Conservation (phyloP, 1,284 basidiomycete species). For the Pseudozyma tsukubaensis region DNA sequence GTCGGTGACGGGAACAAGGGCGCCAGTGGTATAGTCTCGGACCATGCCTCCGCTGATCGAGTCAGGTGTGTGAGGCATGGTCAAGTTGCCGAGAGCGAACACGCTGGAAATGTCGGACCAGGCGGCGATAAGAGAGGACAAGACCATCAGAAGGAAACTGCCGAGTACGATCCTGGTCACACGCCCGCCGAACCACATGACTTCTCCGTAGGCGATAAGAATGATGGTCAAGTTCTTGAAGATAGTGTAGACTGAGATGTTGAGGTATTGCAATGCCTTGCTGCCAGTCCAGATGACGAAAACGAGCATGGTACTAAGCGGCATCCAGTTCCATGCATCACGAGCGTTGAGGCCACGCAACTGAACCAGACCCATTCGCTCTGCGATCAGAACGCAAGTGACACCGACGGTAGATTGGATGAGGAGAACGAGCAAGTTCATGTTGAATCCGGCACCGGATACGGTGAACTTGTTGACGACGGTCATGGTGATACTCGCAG, state of each 20-base stretch:
- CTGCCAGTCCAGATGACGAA: slow-evolving; percentile 97
- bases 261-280: slow-evolving; percentile 78
- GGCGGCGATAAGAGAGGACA: slow-evolving; percentile 95
- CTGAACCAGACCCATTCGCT: slow-evolving; percentile 84
- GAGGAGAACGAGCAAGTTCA: slow-evolving; percentile 94
- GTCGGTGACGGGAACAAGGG: slow-evolving; percentile 35
- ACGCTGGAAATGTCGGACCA: slow-evolving; percentile 83
- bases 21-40: slow-evolving; percentile 39
- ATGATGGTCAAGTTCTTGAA: slow-evolving; percentile 99
- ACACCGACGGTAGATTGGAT: slow-evolving; percentile 86
- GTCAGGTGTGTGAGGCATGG: slow-evolving; percentile 62
- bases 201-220: slow-evolving; percentile 97
- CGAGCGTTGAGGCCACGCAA: slow-evolving; percentile 85
- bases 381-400: slow-evolving; percentile 79
- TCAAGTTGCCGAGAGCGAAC: slow-evolving; percentile 66
- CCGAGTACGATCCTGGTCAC: slow-evolving; percentile 88
- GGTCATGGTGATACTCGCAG: slow-evolving; percentile 96
- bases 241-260: slow-evolving; percentile 75
- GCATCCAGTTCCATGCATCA: slow-evolving; percentile 93
- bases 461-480: slow-evolving; percentile 99
- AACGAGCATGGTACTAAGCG: slow-evolving; percentile 91
- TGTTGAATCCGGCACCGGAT: slow-evolving; percentile 90
- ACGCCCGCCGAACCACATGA: slow-evolving; percentile 92
- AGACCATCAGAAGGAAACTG: slow-evolving; percentile 93
- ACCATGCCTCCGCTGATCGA: slow-evolving; percentile 42